These are phyloP conservation scores for Tylopilus cervinicoccineus DNA, from an alignment of 768 basidiomycete species.

Conservation along the genomic window DNA sequence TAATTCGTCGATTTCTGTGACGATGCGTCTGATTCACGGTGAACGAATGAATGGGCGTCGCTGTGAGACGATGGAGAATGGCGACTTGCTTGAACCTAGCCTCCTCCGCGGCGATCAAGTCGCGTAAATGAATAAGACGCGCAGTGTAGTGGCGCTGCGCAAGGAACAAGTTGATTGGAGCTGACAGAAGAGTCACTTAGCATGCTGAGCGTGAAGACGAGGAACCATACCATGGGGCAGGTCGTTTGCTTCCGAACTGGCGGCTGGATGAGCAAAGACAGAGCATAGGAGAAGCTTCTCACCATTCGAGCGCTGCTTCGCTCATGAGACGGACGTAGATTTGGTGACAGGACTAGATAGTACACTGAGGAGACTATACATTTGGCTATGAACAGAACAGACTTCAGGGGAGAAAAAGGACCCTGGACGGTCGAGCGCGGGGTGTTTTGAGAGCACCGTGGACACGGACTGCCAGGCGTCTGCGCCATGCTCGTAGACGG, in stretches of 20 bases:
- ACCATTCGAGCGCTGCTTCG: constrained; percentile 64
- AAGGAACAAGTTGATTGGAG: constrained; percentile 59
- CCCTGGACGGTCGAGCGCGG: constrained; percentile 59
- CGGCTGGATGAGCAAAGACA: neutral
- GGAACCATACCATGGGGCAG: constrained; percentile 47
- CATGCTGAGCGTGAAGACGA: neutral
- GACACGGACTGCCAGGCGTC: constrained; percentile 66
- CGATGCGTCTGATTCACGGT: constrained; percentile 44
- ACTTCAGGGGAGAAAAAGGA: constrained; percentile 70
- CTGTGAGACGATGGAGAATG: neutral
- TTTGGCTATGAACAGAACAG: constrained; percentile 4
- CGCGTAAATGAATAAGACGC: constrained; percentile 67
- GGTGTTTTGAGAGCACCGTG: constrained; percentile 63
- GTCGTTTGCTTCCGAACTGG: constrained; percentile 47
- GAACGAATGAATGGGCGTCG: neutral
- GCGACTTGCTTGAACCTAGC: constrained; percentile 64
- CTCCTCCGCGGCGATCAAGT: constrained; percentile 72
- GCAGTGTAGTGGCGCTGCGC: constrained; percentile 72
- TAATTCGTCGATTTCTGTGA: constrained; percentile 75
- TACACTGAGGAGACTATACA: constrained; percentile 18
- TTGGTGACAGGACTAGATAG: constrained; percentile 56
- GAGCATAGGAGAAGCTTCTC: constrained; percentile 19
- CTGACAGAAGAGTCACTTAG: constrained; percentile 38
- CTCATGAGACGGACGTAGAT: constrained; percentile 68
- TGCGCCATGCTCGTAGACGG: constrained; percentile 78